These are phyloP conservation scores for Microbotryum scabiosae DNA, from an alignment of 1,284 basidiomycete species.

Conservation along the genomic window DNA sequence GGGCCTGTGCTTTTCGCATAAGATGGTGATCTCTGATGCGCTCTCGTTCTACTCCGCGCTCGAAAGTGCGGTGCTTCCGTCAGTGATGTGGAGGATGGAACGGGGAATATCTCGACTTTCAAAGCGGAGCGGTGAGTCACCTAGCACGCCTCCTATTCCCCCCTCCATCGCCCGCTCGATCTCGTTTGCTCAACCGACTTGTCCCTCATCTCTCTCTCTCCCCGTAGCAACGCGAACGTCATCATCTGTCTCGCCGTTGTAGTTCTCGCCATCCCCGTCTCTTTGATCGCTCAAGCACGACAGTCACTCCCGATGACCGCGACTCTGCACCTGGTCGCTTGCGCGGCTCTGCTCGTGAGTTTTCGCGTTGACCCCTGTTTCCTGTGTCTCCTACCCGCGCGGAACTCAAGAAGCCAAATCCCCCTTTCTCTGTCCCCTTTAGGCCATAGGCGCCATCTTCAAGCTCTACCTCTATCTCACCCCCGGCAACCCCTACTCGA, in stretches of 20 bases:
- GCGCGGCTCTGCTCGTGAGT: conserved; percentile 4
- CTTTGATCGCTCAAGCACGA: background rate
- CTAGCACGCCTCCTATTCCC: too few species aligned
- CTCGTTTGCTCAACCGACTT: background rate
- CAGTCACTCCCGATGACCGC: background rate
- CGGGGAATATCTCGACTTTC: too few species aligned
- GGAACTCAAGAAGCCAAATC: background rate
- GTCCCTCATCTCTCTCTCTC: background rate
- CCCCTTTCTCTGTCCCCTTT: background rate
- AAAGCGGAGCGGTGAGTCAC: too few species aligned
- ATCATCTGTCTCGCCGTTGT: background rate
- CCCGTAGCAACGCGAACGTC: conserved; percentile 5
- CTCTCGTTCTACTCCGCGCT: background rate
- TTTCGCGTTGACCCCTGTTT: background rate
- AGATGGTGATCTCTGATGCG: background rate
- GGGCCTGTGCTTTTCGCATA: background rate
- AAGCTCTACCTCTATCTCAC: conserved; percentile 6
- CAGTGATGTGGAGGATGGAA: background rate
- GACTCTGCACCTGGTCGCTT: background rate
- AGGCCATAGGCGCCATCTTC: conserved; percentile 10
- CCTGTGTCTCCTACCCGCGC: background rate
- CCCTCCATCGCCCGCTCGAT: too few species aligned
- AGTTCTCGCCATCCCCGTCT: conserved; percentile 1
- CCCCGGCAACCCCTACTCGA: background rate
- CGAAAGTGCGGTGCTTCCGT: too few species aligned